Percentiles rank a stretch among this genome's conserved stretches.
These are phyloP conservation scores for Marasmius tenuissimus DNA, from an alignment of 1,284 basidiomycete genomes.

Conservation along the genomic window DNA sequence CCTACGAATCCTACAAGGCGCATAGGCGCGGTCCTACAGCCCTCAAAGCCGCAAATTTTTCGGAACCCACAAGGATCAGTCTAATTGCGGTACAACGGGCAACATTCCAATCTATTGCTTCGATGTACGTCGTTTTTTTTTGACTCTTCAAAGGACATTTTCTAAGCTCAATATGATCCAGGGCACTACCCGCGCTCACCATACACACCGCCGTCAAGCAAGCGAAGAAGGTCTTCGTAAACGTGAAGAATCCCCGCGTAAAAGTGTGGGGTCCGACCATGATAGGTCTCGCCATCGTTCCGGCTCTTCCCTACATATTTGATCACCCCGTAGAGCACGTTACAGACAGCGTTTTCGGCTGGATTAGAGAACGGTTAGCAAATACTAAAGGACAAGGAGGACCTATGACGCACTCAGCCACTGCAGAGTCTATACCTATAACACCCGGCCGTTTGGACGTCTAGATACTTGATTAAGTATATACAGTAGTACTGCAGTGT, in stretches of 20 bases:
- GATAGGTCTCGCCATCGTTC: slow-evolving; percentile 78
- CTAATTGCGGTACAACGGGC: slow-evolving; percentile 77
- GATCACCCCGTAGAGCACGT: slow-evolving; percentile 80
- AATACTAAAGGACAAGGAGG: slow-evolving; percentile 24
- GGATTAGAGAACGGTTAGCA: slow-evolving; percentile 54
- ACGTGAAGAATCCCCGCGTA: slow-evolving; percentile 60
- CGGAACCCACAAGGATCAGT: slow-evolving; percentile 71
- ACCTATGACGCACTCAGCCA: slow-evolving; percentile 6
- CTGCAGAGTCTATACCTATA: not conserved
- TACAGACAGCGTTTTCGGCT: slow-evolving; percentile 65
- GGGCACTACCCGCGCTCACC: slow-evolving; percentile 78
- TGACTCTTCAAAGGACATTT: slow-evolving; percentile 1
- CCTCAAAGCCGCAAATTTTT: slow-evolving; percentile 74
- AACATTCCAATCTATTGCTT: slow-evolving; percentile 87
- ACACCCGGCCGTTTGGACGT: too few species aligned
- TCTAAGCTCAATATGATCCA: slow-evolving; percentile 25
- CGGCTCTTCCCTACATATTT: slow-evolving; percentile 79
- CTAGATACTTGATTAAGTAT: too few species aligned
- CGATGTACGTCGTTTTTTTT: slow-evolving; percentile 61
- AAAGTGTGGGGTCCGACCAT: slow-evolving; percentile 82
- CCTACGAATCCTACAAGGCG: slow-evolving; percentile 91
- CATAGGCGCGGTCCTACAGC: slow-evolving; percentile 71
- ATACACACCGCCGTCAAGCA: slow-evolving; percentile 86
- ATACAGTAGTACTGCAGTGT: not conserved
- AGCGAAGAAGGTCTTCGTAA: slow-evolving; percentile 73